These are phyloP conservation scores for Aspergillus chevalieri DNA, from an alignment of 2,329 filamentous ascomycete species.

Conservation along the genomic window DNA sequence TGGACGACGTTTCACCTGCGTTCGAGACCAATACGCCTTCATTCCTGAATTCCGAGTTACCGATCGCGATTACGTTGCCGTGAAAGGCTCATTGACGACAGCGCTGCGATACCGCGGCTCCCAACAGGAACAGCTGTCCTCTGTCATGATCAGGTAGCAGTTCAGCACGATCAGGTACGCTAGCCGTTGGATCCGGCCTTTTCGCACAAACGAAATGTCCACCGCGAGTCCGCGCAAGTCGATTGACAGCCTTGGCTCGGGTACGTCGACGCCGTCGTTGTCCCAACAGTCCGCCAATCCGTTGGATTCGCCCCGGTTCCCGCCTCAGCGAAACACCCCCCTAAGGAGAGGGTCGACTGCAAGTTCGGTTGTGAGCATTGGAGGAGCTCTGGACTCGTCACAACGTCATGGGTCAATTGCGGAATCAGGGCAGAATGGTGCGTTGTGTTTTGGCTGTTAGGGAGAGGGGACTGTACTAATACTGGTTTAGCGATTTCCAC, in stretches of 20 bases:
- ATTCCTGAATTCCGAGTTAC: background rate
- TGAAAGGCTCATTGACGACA: background rate
- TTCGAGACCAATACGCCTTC: background rate
- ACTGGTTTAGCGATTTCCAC: constrained; percentile 70
- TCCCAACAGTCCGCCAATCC: constrained; percentile 42
- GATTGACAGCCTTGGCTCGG: constrained; percentile 57
- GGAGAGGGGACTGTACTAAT: constrained; percentile 8
- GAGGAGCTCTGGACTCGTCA: constrained; percentile 70
- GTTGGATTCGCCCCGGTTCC: constrained; percentile 30
- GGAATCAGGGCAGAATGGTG: constrained; percentile 81
- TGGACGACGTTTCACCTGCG: constrained; percentile 10
- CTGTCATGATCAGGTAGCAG: constrained; percentile 33
- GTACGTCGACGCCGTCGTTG: constrained; percentile 46
- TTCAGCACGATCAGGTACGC: constrained; percentile 19
- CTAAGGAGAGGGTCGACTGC: constrained; percentile 70
- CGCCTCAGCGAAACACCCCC: constrained; percentile 27
- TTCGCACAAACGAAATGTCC: constrained; percentile 50
- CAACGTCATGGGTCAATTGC: constrained; percentile 53
- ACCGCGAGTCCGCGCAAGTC: constrained; percentile 58
- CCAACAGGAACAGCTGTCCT: constrained; percentile 12
- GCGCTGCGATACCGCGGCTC: background rate
- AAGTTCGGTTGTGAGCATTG: constrained; percentile 82
- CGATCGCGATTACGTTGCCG: background rate
- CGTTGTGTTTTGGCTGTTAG: constrained; percentile 1
- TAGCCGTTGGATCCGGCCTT: constrained; percentile 29